A percentile compares a stretch with the other conserved stretches of the same genome.
These are phyloP conservation scores for Vaccinium vitisidaea DNA, from an alignment of 148 eudicot genomes.

Conservation along the genomic window DNA sequence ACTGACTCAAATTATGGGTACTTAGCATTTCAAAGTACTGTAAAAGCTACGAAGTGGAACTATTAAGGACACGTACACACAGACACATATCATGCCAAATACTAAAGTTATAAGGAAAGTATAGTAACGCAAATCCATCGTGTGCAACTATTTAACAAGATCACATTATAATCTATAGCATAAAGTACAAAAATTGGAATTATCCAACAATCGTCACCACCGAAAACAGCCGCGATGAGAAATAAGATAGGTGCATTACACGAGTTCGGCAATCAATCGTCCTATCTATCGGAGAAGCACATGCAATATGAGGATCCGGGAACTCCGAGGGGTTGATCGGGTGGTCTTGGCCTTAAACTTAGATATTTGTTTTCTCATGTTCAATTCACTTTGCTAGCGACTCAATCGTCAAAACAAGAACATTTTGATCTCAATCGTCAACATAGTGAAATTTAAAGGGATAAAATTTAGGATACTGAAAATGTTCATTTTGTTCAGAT, in stretches of 20 bases:
- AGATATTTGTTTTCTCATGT: no score
- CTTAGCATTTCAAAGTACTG: neutral
- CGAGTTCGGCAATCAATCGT: no score
- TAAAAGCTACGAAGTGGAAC: neutral
- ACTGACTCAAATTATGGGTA: no score
- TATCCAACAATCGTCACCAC: neutral
- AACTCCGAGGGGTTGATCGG: no score
- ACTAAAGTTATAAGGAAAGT: neutral
- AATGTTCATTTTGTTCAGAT: neutral
- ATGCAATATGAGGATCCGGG: neutral
- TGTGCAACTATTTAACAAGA: neutral
- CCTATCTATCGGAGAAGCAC: neutral
- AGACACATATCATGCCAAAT: neutral
- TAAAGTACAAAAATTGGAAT: neutral
- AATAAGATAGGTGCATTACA: neutral
- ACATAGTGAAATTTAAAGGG: neutral
- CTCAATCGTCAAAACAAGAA: no score
- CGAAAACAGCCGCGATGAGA: neutral
- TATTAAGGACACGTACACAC: neutral
- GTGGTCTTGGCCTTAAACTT: no score
- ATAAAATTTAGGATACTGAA: neutral
- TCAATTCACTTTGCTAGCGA: no score
- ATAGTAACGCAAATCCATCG: neutral
- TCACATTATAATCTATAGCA: neutral
- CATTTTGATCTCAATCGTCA: neutral